These are phyloP conservation scores for Simplicillium aogashimaense DNA, from an alignment of 2,329 filamentous ascomycete species.

Conservation along the genomic window DNA sequence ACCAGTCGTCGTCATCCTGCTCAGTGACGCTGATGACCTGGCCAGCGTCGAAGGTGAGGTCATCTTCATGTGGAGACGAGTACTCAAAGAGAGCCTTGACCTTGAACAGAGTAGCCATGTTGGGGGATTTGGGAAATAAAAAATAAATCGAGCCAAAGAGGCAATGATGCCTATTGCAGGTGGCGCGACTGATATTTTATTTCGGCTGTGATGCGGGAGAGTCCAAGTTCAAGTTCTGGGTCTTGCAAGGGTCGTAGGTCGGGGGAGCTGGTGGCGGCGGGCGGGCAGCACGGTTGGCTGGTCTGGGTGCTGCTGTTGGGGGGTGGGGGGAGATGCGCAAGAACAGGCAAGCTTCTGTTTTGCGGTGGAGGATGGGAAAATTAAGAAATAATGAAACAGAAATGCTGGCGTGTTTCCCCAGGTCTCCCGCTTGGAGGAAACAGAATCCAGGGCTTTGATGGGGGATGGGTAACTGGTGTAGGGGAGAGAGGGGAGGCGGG, in stretches of 20 bases:
- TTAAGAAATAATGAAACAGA: too few relatives aligned
- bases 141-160: background rate
- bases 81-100: slow-evolving; percentile 97
- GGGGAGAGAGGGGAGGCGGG: too few relatives aligned
- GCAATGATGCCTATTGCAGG: slow-evolving; percentile 4
- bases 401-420: too few relatives aligned
- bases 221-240: background rate
- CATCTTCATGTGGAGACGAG: slow-evolving; percentile 84
- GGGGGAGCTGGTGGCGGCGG: background rate
- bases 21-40: slow-evolving; percentile 93
- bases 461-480: too few relatives aligned
- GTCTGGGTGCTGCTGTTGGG: too few relatives aligned
- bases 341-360: too few relatives aligned
- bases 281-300: too few relatives aligned
- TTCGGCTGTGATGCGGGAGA: background rate
- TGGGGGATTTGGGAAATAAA: slow-evolving; percentile 20
- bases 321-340: too few relatives aligned
- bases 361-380: too few relatives aligned
- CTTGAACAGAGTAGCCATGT: slow-evolving; percentile 74
- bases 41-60: slow-evolving; percentile 74
- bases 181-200: slow-evolving; percentile 2
- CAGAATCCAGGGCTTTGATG: too few relatives aligned
- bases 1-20: slow-evolving; percentile 91
- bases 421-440: too few relatives aligned
- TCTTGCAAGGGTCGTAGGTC: background rate